Base-by-base conservation (phyloP, 192 early-diverging fungal species). In the Mortierella hygrophila region DNA sequence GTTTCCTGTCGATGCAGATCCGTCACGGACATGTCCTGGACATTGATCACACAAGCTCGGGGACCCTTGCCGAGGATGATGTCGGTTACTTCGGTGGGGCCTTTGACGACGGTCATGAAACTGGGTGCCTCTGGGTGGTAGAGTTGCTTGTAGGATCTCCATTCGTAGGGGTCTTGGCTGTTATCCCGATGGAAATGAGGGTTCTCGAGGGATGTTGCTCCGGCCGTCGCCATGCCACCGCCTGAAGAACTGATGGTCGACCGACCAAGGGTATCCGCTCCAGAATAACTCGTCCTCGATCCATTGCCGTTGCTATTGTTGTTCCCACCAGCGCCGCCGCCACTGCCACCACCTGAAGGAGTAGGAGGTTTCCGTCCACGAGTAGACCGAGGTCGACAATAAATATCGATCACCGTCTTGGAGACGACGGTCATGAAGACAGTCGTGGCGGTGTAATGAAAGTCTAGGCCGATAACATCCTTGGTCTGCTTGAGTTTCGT, bases 101-200 rank as follows among this genome's bases (percentile, higher is more conserved):
- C 55, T 46, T 86, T 86, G 75, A 86, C 84, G 18, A 86, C 84
- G 4, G 84, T 81, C 84, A 86, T 86, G 37, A 86, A 86, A 26
- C 84, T 80, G 18, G 84, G 84, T 10, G 84, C 84, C 37, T 86
- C 84, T 4, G 84, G 84, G 60, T 86, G 84, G 54, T 86, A 86
- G 65, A 86, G 77, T 42, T 86, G 79, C 40, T 86, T 86, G 68
- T 72, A 81, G 4, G 29, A 40, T 38, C 65, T 86, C 84, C 84
- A 86, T 63, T 86, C 84, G 54, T 81, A 78, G 7, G 23, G 46
- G 20, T 55, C 55, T 4, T 65, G 60, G 11, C 35, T 35, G 20
- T 72, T 44, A 68, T 54, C 41, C 40, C 68, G 42, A 40, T 70
- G 26, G 21, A 68, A 42, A 32, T 35, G 72, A 9, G 68, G 11